These are phyloP conservation scores for Zasmidium angulare DNA, from an alignment of 2,329 filamentous ascomycete species.

Conservation along the genomic window DNA sequence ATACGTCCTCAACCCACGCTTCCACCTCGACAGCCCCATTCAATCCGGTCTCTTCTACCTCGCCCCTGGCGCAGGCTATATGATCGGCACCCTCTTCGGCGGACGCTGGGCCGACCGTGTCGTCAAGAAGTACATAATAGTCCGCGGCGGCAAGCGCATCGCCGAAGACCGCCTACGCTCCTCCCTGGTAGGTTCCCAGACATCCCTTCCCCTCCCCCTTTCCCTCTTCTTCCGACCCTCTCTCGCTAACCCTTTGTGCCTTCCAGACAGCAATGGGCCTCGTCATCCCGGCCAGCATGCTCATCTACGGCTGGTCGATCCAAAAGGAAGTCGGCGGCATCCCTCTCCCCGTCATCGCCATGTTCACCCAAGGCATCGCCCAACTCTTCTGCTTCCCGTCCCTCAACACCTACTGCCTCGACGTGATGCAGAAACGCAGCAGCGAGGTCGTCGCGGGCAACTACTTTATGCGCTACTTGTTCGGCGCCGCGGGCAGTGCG, in stretches of 20 bases:
- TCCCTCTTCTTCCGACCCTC: no score
- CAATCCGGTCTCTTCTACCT: constrained; percentile 73
- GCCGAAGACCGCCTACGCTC: constrained; percentile 68
- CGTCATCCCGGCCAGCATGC: constrained; percentile 60
- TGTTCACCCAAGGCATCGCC: constrained; percentile 73
- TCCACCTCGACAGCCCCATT: constrained; percentile 65
- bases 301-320: constrained; percentile 68
- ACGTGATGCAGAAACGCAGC: constrained; percentile 71
- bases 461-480: constrained; percentile 74
- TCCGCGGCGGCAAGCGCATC: constrained; percentile 57
- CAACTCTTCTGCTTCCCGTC: constrained; percentile 63
- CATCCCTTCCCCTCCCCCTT: neutral
- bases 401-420: constrained; percentile 67
- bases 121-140: constrained; percentile 64
- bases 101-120: constrained; percentile 68
- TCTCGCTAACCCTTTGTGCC: neutral
- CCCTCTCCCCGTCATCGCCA: constrained; percentile 65
- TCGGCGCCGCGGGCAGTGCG: constrained; percentile 69
- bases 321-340: constrained; percentile 57
- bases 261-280: constrained; percentile 52
- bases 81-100: constrained; percentile 69
- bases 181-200: constrained; percentile 38
- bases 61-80: constrained; percentile 68
- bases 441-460: constrained; percentile 74
- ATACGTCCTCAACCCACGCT: constrained; percentile 72